Base-by-base conservation (phyloP, 148 eudicot genomes). In the Simmondsia chinensis region DNA sequence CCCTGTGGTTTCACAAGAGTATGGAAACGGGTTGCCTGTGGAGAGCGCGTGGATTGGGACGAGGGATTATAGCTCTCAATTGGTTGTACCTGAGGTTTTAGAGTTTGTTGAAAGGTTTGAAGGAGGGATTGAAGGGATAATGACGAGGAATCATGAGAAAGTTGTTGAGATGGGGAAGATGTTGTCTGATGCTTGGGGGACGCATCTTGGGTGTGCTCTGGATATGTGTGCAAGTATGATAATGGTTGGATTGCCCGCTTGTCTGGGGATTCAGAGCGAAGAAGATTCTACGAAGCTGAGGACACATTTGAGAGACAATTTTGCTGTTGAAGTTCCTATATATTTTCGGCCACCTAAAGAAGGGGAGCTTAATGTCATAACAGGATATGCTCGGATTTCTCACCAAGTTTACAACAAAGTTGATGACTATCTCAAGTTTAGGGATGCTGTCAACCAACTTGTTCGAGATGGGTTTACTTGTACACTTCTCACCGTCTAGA, bases 31-130 rank as follows among this genome's bases (percentile, higher is more conserved):
- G 2, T 56, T 83, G 41, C 82, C 97, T 0, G 73, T 77, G 0
- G 94, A 83, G 66, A 87, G 96, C 27, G 67, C 86, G 0, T 88
- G 97, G 97, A 78, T 75, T 35, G 94, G 97, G 24, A 88, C 87
- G 0, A 68, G 97, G 63, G 97, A 88, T 47, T 80, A 80, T 46
- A 88, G 97, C 27, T 64, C 94, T 0, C 97, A 88, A 43, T 56
- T 80, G 9, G 89, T 88, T 0, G 75, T 83, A 2, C 87, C 94
- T 0, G 77, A 80, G 43, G 97, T 70, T 6, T 26, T 84, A 69
- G 82, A 78, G 54, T 89, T 89, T 57, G 46, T 89, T n/a, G 55
- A 61, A 39, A 60, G 87, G 63, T 88, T 88, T 32, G 91, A 83
- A 44, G 97, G 87, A 4, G 97, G 97, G 64, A 60, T 88, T 46